Evolutionary conservation across 352 stramenopile species (phyloP).

Genomic region (Pythium phragmiticola): DNA sequence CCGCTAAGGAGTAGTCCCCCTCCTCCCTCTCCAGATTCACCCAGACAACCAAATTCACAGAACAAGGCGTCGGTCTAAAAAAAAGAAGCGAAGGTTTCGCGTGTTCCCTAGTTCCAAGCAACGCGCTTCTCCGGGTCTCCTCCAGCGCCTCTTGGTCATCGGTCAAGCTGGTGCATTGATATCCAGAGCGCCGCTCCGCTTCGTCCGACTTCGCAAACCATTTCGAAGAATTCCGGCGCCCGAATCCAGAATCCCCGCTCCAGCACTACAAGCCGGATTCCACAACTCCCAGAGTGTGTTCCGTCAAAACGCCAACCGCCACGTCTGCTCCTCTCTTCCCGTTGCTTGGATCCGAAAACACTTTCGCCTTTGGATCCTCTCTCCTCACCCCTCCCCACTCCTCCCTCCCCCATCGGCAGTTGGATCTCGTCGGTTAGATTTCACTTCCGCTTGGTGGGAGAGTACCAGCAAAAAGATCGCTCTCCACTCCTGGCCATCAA

Average conservation of each 20-base stretch:
- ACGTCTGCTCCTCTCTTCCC: conserved; percentile 9
- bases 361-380: conserved; percentile 2
- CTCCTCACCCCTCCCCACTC: neutral
- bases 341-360: conserved; percentile 2
- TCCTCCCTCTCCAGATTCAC: neutral
- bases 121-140: neutral
- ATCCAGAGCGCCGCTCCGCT: conserved; percentile 6
- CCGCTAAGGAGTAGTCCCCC: neutral
- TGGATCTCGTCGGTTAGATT: neutral
- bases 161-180: conserved; percentile 7
- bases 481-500: neutral
- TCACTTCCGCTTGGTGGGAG: neutral
- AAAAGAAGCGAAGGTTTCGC: conserved; percentile 15
- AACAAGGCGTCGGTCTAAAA: conserved; percentile 3
- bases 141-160: conserved; percentile 7
- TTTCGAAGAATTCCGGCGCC: neutral
- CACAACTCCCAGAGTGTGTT: neutral
- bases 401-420: neutral
- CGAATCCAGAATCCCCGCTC: neutral
- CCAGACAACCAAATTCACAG: neutral
- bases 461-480: neutral
- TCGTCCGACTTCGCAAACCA: neutral
- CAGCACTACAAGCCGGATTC: neutral
- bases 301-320: neutral
- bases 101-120: conserved; percentile 10